Conservation (phyloP, 441 rosid genomes). For the Euphorbia schlechtendalii region DNA sequence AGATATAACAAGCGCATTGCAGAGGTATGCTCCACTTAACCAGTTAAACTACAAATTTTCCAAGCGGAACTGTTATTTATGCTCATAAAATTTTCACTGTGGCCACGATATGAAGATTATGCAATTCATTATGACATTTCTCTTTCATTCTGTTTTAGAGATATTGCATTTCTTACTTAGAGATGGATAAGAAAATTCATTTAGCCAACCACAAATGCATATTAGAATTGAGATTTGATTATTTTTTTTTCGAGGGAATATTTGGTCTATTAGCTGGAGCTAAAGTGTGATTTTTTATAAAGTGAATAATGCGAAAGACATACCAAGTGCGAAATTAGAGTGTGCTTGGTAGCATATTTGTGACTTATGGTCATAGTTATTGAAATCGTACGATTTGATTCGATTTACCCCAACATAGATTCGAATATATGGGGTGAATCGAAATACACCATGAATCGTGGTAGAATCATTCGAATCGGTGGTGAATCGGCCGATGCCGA, state of each 20-base stretch:
- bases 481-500: no score
- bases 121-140: background rate
- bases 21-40: slow-evolving; percentile 45
- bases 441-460: no score
- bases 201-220: background rate
- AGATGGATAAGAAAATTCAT: background rate
- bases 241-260: no score
- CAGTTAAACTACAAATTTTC: background rate
- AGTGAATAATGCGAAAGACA: no score
- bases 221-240: no score
- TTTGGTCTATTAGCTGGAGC: no score
- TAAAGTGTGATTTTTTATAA: background rate
- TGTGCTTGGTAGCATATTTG: background rate
- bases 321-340: no score
- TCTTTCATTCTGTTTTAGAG: background rate
- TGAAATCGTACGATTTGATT: no score
- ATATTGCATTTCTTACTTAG: background rate
- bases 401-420: no score
- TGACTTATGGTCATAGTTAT: background rate
- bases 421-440: no score
- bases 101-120: background rate
- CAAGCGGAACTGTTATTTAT: background rate
- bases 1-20: slow-evolving; percentile 67
- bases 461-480: no score
- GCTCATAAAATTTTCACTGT: background rate